Conservation (phyloP, 768 basidiomycete species). For the Tulasnella sp. region DNA sequence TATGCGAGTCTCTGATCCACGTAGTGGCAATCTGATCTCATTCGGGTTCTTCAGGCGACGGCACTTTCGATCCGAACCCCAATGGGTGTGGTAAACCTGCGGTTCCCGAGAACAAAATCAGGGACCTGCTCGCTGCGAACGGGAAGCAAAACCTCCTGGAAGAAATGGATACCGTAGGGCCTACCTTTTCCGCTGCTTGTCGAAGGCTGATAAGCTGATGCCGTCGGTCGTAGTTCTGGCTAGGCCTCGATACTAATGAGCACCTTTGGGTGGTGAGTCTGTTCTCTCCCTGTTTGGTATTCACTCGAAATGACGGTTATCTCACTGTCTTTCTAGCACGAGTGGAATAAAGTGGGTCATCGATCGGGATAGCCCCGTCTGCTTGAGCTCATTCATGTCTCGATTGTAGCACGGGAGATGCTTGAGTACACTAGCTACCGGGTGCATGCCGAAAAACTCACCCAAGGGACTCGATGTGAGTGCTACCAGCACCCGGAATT, state of each 20-base stretch:
- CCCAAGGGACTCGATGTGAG: background rate
- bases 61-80: slow-evolving; percentile 36
- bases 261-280: slow-evolving; percentile 38
- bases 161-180: no score
- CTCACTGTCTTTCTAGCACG: slow-evolving; percentile 36
- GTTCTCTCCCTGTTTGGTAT: background rate
- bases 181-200: no score
- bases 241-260: slow-evolving; percentile 39
- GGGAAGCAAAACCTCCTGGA: no score
- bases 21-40: background rate
- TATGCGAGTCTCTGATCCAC: background rate
- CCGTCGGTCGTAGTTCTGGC: background rate
- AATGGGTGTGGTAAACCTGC: no score
- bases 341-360: slow-evolving; percentile 37
- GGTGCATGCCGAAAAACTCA: background rate
- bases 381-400: background rate
- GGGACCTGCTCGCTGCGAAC: no score
- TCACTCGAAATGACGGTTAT: background rate
- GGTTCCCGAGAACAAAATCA: no score
- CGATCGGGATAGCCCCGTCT: background rate
- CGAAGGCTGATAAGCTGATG: background rate
- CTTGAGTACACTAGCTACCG: background rate
- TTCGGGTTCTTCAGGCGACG: slow-evolving; percentile 16
- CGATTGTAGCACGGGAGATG: background rate
- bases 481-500: background rate